Base-by-base conservation (phyloP, 2,329 filamentous ascomycete genomes). In the Calonectria pseudoturangicola region DNA sequence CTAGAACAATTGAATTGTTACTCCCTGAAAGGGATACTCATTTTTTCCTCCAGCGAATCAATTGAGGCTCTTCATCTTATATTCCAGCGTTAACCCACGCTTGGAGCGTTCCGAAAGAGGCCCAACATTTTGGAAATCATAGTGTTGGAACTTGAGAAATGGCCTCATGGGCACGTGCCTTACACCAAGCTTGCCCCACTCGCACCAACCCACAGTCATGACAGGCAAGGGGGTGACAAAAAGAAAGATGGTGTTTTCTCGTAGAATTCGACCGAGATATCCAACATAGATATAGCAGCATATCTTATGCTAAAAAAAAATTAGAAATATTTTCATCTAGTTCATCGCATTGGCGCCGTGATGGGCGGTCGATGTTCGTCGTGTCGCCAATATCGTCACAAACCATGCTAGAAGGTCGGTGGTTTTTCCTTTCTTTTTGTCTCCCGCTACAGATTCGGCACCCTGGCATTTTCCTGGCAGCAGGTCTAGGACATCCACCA, bases 151-250 rank as follows among this genome's bases (percentile, higher is more conserved):
- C 16, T 21, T 10, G 7, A 41, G 13, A 60, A 60, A 60, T 60
- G 33, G 33, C 54, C 54, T 41, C 54, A 60, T 41, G 21, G 33
- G 36, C 54, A 60, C 33, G 54, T 60, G 54, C 54, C 33, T 33
- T 16, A 41, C 27, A 27, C 33, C 33, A 36, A 18, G n/a, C 21
- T 27, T 4, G 21, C 15, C 54, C 54, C 54, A 41, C 54, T 39
- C 10, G 6, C 33, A 36, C 33, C 33, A 36, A 13, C 33, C 33
- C 33, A 36, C 33, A 9, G 10, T 12, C 33, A 36, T 41, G 43
- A 21, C 6, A 47, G 21, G 33, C 54, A 58, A 41, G 8, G 2
- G 21, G 33, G 15, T 15, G 54, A 60, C 54, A 60, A 6, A 60
- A 58, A 60, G 18, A 30, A 54, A 9, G 25, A 33, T n/a, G 5